Evolutionary conservation across 257 asterid genomes (phyloP), one percentile per base, ranked within the genome.

Genomic region (Penstemon davidsonii): DNA sequence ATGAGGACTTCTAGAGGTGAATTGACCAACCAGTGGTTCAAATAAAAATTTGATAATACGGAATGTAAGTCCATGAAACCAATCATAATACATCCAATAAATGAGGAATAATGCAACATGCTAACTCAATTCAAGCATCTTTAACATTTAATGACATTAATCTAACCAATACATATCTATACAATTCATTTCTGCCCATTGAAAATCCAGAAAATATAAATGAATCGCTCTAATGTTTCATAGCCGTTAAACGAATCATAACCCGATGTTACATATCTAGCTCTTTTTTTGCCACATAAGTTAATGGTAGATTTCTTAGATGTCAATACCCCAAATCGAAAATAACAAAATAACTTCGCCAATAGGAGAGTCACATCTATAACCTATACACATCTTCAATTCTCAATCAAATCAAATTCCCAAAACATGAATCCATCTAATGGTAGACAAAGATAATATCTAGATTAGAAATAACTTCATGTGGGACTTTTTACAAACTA

Each of bases 351-450:
- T 25, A 39, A 12, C 55, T 55, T 51, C 19, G 10, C 33, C 38
- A 60, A 50, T 12, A 41, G 15, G 19, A 68, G 40, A 47, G 33
- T 25, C 33, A 25, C 33, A 25, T 25, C 33, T 25, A 55, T 19
- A 37, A 36, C 11, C 15, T 55, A 54, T 3, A 55, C 6, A 3
- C 12, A 41, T 43, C 63, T 47, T 25, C 4, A 7, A 6, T 55
- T 66, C 15, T 25, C 42, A 3, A 41, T 42, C 19, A 44, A 51
- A 39, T 68, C 25, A n/a, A 40, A 25, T 4, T 18, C 5, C 47
- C 46, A 43, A 36, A 38, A 12, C 45, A 65, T 8, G 13, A 61
- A 63, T 49, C 65, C 43, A 51, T 58, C 66, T 38, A 58, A 36
- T 7, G 6, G 49, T 39, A 36, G 9, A 53, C n/a, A 46, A 1